Evolutionary conservation across 257 asterid species (phyloP), one percentile per base, ranked within the genome.

Genomic region (Schizonepeta tenuifolia): DNA sequence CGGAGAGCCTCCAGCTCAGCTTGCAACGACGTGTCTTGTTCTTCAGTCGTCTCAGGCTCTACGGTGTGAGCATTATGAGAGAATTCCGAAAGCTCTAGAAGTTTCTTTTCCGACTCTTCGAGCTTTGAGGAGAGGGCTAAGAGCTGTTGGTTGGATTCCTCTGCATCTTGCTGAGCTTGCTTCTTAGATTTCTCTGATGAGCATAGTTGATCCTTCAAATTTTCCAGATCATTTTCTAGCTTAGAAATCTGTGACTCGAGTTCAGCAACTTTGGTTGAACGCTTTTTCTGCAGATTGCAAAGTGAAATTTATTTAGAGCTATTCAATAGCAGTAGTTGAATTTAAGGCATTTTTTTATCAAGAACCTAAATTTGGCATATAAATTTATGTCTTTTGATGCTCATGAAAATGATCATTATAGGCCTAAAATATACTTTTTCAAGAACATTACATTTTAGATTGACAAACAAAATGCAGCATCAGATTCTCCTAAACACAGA

Each of bases 181-280:
- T 87, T 82, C 83, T 83, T 90, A 56, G 71, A 75, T 64, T 81
- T 80, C 78, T 95, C 96, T 0, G 98, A 76, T 49, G 86, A 82
- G 81, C 80, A 72, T 24, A 95, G 71, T 46, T 86, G 89, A 70
- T 87, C 93, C 82, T 84, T 87, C 12, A 87, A 89, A 38, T 8
- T 79, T 66, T 86, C 77, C 36, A 95, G 89, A 70, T 95, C 98
- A 73, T 83, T 84, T 81, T 90, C 89, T 5, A 95, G 96, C 82
- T 86, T 87, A 71, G 83, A 83, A 60, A 94, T 78, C 85, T 88
- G 90, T 18, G 75, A 69, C 83, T 91, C 99, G 62, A 89, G 88
- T 43, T 88, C 96, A 15, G 88, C 68, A 76, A 81, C 89, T 83
- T 74, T 83, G 70, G 76, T 83, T 0, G 88, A 69, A n/a, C 69